phyloP scores from a whole-genome alignment of 2,329 filamentous ascomycete genomes.

The Claviceps fusiformis region DNA sequence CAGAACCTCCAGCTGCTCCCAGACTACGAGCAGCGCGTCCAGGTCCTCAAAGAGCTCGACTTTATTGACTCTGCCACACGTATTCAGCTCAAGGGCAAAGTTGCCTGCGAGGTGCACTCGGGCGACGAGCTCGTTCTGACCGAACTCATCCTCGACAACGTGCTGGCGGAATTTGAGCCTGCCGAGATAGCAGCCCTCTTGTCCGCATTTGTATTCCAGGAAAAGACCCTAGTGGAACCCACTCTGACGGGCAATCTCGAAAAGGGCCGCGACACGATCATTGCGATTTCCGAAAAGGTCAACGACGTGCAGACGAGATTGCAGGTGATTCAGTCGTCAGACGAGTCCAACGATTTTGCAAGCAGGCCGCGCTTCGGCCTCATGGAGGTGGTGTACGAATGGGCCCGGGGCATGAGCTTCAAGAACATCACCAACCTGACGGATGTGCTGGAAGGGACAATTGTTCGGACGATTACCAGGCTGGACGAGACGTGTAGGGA shows the following conservation, averaged over 20 bases:
- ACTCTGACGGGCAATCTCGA: constrained; percentile 72
- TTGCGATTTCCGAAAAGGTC: constrained; percentile 83
- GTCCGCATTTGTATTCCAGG: constrained; percentile 93
- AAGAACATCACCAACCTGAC: constrained; percentile 94
- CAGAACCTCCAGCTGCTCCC: constrained; percentile 92
- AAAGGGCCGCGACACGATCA: constrained; percentile 69
- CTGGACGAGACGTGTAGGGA: constrained; percentile 94
- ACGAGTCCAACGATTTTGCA: constrained; percentile 87
- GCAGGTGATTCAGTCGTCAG: constrained; percentile 80
- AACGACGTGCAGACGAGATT: constrained; percentile 79
- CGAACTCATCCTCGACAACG: constrained; percentile 91
- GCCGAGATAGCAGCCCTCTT: constrained; percentile 92
- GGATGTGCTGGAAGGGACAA: constrained; percentile 92
- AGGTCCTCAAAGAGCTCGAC: constrained; percentile 77
- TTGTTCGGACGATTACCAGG: constrained; percentile 85
- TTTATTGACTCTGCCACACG: constrained; percentile 82
- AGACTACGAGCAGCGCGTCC: constrained; percentile 90
- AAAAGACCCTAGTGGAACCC: constrained; percentile 77
- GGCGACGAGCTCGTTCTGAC: constrained; percentile 93
- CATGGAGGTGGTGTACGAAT: constrained; percentile 96
- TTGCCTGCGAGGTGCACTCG: constrained; percentile 95
- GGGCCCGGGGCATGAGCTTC: constrained; percentile 96
- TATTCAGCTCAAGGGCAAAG: constrained; percentile 94
- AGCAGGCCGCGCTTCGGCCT: constrained; percentile 79
- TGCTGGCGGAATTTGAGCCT: constrained; percentile 86